Evolutionary conservation across 2,329 filamentous ascomycete genomes (phyloP), one percentile per base, ranked within the genome.

Genomic region (Ramularia endophylla): DNA sequence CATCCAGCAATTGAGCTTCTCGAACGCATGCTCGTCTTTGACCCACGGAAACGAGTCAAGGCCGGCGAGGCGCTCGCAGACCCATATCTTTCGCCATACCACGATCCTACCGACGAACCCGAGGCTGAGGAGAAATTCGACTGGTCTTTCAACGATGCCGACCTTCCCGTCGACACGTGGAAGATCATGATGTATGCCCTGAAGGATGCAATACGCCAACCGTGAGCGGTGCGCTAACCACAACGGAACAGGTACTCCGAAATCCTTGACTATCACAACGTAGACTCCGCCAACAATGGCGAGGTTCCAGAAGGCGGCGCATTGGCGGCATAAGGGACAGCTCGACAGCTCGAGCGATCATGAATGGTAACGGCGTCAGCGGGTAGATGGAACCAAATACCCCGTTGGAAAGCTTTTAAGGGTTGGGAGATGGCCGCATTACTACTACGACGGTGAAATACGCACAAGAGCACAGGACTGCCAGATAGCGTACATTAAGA

Each of bases 121-220:
- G 82, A 88, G 12, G 87, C 92, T 16, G 87, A 95, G 47, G 89
- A 95, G 73, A 95, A 95, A 71, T 98, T 98, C 59, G 92, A 98
- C 65, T 98, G 92, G 92, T 95, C 89, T 40, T 98, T 98, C 71
- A 97, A 97, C 65, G 92, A 98, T 58, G 92, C 90, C 35, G 92
- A 98, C 62, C 73, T 98, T 43, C 90, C 92, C 1, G 89, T 97
- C 37, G 92, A 98, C 63, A 95, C 89, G n/a, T 98, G 92, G 92
- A 98, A 98, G 73, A 95, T 98, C 64, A 98, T 97, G 92, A 98
- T 98, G 92, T 95, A 75, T 62, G 84, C 42, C 13, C 11, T 28
- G 16, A 19, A 8, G 12, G 20, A 31, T 22, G 22, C n/a, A 25
- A 6, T 25, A 11, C 22, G 8, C 12, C 3, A 34, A 18, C 25